A percentile compares a stretch with the other conserved stretches of the same genome.
Conservation (phyloP, 768 basidiomycete genomes). For the Cystoderma amianthinum region DNA sequence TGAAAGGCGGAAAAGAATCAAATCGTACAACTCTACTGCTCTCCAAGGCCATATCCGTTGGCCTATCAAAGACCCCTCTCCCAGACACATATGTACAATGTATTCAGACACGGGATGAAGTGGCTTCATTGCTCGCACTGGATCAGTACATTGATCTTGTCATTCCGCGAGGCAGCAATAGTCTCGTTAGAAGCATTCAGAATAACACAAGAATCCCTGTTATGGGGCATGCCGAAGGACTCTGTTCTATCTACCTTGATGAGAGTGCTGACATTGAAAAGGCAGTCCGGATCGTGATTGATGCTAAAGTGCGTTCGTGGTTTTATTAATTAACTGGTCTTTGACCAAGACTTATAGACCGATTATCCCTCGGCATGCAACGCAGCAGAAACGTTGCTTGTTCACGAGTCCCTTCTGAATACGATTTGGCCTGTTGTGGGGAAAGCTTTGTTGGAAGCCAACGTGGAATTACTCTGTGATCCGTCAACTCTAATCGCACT, state of each 20-base stretch:
- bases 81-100: slow-evolving; percentile 84
- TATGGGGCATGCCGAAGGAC: slow-evolving; percentile 98
- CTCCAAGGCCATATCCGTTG: slow-evolving; percentile 71
- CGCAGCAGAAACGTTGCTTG: slow-evolving; percentile 79
- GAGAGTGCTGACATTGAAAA: slow-evolving; percentile 73
- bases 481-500: slow-evolving; percentile 52
- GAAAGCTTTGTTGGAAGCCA: slow-evolving; percentile 53
- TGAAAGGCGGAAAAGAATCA: slow-evolving; percentile 98
- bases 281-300: slow-evolving; percentile 75
- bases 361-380: slow-evolving; percentile 98
- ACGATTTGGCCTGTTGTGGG: slow-evolving; percentile 84
- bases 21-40: slow-evolving; percentile 71
- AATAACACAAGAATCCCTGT: slow-evolving; percentile 89
- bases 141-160: slow-evolving; percentile 95
- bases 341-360: no score
- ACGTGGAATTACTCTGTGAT: slow-evolving; percentile 82
- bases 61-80: slow-evolving; percentile 65
- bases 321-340: no score
- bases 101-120: slow-evolving; percentile 87
- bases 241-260: slow-evolving; percentile 89
- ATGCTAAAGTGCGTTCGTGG: slow-evolving; percentile 97
- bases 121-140: slow-evolving; percentile 77
- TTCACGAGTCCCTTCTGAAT: slow-evolving; percentile 67
- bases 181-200: slow-evolving; percentile 84
- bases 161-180: slow-evolving; percentile 92